phyloP scores from a whole-genome alignment of 805 yeast species.

The Komagataella pastoris region DNA sequence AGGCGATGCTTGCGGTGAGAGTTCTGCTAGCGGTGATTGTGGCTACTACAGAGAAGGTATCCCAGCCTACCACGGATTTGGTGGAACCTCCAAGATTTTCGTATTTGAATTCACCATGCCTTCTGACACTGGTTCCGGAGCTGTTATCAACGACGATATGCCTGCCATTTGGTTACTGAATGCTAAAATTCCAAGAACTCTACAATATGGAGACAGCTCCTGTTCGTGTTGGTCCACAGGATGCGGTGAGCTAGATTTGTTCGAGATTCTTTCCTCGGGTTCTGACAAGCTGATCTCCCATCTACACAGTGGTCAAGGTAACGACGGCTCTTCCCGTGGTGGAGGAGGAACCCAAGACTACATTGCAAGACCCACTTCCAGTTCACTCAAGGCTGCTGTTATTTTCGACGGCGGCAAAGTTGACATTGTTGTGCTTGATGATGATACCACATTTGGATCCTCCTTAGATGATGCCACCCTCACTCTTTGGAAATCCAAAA shows the following conservation, averaged over 20 bases:
- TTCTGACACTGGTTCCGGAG: conserved; percentile 22
- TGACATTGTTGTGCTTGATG: conserved; percentile 49
- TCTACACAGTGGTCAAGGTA: conserved; percentile 76
- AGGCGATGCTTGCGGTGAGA: conserved; percentile 40
- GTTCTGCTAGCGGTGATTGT: conserved; percentile 40
- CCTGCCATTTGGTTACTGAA: conserved; percentile 96
- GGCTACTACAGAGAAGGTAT: conserved; percentile 78
- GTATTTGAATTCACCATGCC: conserved; percentile 96
- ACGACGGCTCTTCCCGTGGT: conserved; percentile 27
- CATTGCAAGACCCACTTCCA: conserved; percentile 71
- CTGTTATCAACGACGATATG: conserved; percentile 70
- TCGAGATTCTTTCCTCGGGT: conserved; percentile 76
- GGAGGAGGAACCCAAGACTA: conserved; percentile 87
- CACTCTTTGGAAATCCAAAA: conserved; percentile 28
- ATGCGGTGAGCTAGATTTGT: conserved; percentile 95
- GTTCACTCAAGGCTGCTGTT: conserved; percentile 81
- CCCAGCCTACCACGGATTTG: conserved; percentile 93
- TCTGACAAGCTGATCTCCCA: conserved; percentile 65
- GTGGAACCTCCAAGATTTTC: conserved; percentile 74
- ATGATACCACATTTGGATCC: conserved; percentile 31
- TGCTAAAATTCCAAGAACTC: conserved; percentile 92
- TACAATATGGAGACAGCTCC: conserved; percentile 72
- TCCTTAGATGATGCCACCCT: conserved; percentile 46
- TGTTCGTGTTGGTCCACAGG: conserved; percentile 97
- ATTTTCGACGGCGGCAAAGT: conserved; percentile 52